Base-by-base conservation (phyloP, 2,329 filamentous ascomycete species). In the Xylaria multiplex region DNA sequence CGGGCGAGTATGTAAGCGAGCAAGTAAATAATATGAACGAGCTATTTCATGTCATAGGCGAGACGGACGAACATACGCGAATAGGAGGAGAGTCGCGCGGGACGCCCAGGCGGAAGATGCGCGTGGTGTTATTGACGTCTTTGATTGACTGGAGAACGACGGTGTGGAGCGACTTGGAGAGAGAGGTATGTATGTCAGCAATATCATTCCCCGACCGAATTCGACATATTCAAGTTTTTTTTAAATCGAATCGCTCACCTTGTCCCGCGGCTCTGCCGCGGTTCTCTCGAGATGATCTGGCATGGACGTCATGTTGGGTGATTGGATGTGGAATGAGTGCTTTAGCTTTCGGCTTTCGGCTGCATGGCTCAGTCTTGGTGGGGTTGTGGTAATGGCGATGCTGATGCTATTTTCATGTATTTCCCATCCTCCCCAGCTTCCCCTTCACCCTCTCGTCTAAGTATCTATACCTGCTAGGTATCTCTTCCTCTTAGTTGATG, bases 211-310 rank as follows among this genome's bases (percentile, higher is more conserved):
- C 1, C 16, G 13, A 13, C 42, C n/a, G 4, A 2, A 19, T 9
- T 6, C n/a, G 6, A 1, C 30, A 14, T 6, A 24, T 14, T 5
- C 19, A 8, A 2, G 8, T 37, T 14, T 14, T 37, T 16, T 16
- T 6, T n/a, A n/a, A 22, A 45, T 56, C 30, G 5, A 35, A 7
- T 35, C 37, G n/a, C 72, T 59, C 73, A 86, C 86, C 66, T 85
- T 80, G 64, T 91, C 87, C 64, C 93, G 88, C 48, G 90, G 91
- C 75, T 96, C 91, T 45, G 85, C 79, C 2, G 91, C 90, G 11
- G 93, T 96, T 59, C 92, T 86, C 70, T 93, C 86, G 65, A 91
- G 81, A 74, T 96, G 92, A 67, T 78, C 79, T 27, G 74, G 73
- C 70, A 79, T 81, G 16, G 70, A 63, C 16, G 72, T 65, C 74